Evolutionary conservation across 805 yeast species (phyloP).

Genomic region (Naumovozyma castellii): DNA sequence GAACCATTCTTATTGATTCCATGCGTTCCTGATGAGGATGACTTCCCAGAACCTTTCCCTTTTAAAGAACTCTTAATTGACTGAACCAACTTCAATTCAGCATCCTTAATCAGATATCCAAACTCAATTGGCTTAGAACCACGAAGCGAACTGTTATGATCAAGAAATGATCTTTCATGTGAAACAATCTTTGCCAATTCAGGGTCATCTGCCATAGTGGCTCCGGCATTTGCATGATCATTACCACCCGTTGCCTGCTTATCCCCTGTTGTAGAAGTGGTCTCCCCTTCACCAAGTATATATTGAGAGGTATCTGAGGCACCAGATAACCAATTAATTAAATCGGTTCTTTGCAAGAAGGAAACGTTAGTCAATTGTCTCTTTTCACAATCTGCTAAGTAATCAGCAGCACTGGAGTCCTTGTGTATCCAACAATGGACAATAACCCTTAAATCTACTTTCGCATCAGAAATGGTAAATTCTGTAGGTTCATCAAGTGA

Average conservation of each 20-base stretch:
- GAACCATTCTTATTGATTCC: constrained; percentile 14
- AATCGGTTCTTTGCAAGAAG: constrained; percentile 77
- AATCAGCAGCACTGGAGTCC: constrained; percentile 71
- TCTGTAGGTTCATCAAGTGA: constrained; percentile 42
- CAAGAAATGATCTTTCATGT: constrained; percentile 42
- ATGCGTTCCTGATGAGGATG: constrained; percentile 12
- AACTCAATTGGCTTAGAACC: constrained; percentile 62
- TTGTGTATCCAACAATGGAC: constrained; percentile 71
- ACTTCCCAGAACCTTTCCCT: constrained; percentile 18
- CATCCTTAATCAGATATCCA: constrained; percentile 56
- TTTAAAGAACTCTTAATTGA: constrained; percentile 36
- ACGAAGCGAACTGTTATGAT: constrained; percentile 52
- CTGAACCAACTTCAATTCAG: constrained; percentile 48
- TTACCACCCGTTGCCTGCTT: constrained; percentile 3
- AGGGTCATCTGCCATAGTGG: constrained; percentile 30
- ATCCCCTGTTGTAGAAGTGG: constrained; percentile 1
- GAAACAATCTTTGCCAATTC: constrained; percentile 22
- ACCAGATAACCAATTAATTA: constrained; percentile 74
- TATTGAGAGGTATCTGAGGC: constrained; percentile 50
- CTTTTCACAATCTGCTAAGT: constrained; percentile 61
- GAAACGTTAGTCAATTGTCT: constrained; percentile 59
- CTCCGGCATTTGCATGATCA: constrained; percentile 27
- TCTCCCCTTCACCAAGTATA: constrained; percentile 24
- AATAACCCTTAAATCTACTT: constrained; percentile 48
- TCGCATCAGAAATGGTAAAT: constrained; percentile 42